phyloP scores from a whole-genome alignment of 345 rosid genomes.

The Mercurialis annua region DNA sequence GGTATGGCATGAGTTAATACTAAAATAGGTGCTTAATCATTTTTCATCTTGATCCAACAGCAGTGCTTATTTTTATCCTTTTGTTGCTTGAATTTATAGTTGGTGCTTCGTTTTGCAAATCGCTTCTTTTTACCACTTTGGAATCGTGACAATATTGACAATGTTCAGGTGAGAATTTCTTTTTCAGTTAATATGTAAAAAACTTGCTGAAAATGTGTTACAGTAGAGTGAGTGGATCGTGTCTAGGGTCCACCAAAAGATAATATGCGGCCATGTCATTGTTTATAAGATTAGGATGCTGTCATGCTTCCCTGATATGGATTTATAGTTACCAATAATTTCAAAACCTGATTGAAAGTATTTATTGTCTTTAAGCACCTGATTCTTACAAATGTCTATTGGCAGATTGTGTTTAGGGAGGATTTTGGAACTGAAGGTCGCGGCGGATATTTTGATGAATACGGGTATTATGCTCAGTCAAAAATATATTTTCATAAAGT shows the following conservation, averaged over 20 bases:
- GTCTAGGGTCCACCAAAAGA: not conserved
- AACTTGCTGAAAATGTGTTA: not conserved
- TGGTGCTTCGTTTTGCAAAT: conserved; percentile 98
- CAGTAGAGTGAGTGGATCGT: not conserved
- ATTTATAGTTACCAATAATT: not conserved
- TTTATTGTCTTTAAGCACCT: not conserved
- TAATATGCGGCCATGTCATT: not conserved
- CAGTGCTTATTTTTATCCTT: conserved; percentile 21
- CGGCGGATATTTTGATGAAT: conserved; percentile 97
- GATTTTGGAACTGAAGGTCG: conserved; percentile 99
- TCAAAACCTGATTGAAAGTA: not conserved
- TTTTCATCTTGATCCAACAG: conserved; percentile 14
- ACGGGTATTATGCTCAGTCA: conserved; percentile 63
- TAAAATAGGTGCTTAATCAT: not conserved
- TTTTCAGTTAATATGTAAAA: not conserved
- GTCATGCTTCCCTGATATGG: not conserved
- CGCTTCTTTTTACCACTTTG: conserved; percentile 92
- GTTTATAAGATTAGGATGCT: not conserved
- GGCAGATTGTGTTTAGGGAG: conserved; percentile 95
- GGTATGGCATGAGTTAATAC: conserved; percentile 51
- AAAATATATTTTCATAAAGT: not conserved
- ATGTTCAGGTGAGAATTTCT: conserved; percentile 75
- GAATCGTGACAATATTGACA: conserved; percentile 95
- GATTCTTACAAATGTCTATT: conserved; percentile 1
- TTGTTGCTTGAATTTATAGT: conserved; percentile 38